Base-by-base conservation (phyloP, 768 basidiomycete species). In the Udeniomyces megalosporus region DNA sequence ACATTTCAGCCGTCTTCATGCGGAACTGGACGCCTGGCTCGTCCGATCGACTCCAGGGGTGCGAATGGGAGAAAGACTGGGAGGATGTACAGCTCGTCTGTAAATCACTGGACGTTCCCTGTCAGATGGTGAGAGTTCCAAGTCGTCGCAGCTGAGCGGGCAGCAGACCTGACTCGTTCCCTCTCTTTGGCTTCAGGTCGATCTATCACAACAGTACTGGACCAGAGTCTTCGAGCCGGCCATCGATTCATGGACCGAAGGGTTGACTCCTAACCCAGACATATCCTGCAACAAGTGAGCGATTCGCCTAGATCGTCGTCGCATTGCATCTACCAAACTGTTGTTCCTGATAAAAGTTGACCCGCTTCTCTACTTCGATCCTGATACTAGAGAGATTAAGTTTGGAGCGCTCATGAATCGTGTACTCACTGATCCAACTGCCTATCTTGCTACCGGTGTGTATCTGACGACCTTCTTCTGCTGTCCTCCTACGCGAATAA, bases 11-110 rank as follows among this genome's bases (percentile, higher is more conserved):
- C 4, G 80, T 95, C 0, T 96, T 84, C 73, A 97, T 97, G 92
- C 81, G 88, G 24, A 96, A 97, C 64, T 97, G 92, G 92, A 70
- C 72, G 45, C 66, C 69, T 1, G 62, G 68, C 4, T 60, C 69
- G 10, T 70, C 70, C 26, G 74, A 74, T 49, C 29, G 24, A 2
- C 54, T 63, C 42, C 65, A 78, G n/a, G 85, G 86, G 3, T 97
- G 92, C 68, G 88, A 91, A 72, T 97, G 92, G 92, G 85, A 96
- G 74, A 84, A 82, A 63, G 92, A 96, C 69, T 95, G 86, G 86
- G 81, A 85, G 64, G 89, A 93, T 71, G 92, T 95, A 1, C 84
- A 84, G 68, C 75, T 77, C 20, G 86, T 95, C 14, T 90, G 89
- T 70, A 79, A 75, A 55, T 76, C 80, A 35, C 67, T 78, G 1